A percentile compares a stretch with the other conserved stretches of the same genome.
Conservation (phyloP, 2,329 filamentous ascomycete species). For the Pezicula carpinea region DNA sequence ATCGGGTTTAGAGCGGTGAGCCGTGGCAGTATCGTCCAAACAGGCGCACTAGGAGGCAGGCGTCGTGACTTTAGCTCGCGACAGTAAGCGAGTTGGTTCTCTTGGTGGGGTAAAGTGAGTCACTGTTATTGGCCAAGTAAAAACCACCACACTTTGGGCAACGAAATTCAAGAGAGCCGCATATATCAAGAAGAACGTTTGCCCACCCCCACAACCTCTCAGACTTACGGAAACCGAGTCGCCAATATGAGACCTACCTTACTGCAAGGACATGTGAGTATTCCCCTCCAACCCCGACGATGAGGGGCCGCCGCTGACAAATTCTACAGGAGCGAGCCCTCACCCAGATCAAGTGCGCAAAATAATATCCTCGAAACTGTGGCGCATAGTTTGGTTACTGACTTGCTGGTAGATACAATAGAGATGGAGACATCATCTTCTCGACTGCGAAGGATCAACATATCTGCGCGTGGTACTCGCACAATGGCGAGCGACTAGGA, state of each 20-base stretch:
- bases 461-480: constrained; percentile 93
- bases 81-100: background rate
- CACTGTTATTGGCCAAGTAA: too few species aligned
- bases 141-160: too few species aligned
- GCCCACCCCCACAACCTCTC: background rate
- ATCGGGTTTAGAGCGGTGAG: background rate
- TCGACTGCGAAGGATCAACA: constrained; percentile 94
- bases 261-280: constrained; percentile 79
- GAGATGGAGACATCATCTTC: constrained; percentile 95
- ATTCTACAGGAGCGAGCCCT: constrained; percentile 72
- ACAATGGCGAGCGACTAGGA: constrained; percentile 96
- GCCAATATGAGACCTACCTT: constrained; percentile 92
- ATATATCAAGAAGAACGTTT: too few species aligned
- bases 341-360: constrained; percentile 79
- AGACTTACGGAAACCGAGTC: constrained; percentile 5
- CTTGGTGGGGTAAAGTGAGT: background rate
- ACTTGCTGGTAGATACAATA: constrained; percentile 62
- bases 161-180: too few species aligned
- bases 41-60: too few species aligned
- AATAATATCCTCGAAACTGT: constrained; percentile 5
- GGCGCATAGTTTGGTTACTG: constrained; percentile 13
- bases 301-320: constrained; percentile 19
- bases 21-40: too few species aligned
- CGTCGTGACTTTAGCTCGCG: too few species aligned
- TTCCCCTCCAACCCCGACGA: background rate